Evolutionary conservation across 306 rosid species (phyloP).

Genomic region (Lathyrus aphaca): DNA sequence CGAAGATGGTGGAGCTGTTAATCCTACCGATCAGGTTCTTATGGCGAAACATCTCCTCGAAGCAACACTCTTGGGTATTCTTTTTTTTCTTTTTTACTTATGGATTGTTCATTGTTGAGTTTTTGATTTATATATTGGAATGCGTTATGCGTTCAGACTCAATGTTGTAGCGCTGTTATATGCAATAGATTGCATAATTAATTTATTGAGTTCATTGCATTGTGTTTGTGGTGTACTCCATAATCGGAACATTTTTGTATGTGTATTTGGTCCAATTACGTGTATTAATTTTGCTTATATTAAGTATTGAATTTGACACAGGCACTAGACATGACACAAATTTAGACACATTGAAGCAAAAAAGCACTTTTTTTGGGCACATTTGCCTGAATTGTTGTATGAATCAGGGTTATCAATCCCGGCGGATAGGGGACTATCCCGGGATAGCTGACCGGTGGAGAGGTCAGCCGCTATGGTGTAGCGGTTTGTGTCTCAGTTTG

Average conservation of each 20-base stretch:
- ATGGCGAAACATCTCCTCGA: slow-evolving; percentile 83
- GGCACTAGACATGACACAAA: not conserved
- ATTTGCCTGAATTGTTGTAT: not conserved
- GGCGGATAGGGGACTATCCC: too few species aligned
- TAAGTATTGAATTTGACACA: not conserved
- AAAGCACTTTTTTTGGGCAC: not conserved
- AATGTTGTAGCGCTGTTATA: slow-evolving; percentile 1
- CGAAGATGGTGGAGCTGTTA: slow-evolving; percentile 55
- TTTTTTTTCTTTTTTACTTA: not conserved
- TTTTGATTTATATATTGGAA: not conserved
- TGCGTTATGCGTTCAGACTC: not conserved
- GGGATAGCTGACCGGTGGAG: too few species aligned
- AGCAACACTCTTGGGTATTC: slow-evolving; percentile 95
- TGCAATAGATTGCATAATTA: not conserved
- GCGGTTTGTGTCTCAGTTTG: too few species aligned
- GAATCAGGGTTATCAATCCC: too few species aligned
- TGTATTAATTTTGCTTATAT: not conserved
- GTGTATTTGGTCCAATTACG: not conserved
- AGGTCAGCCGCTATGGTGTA: too few species aligned
- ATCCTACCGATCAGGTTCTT: slow-evolving; percentile 96
- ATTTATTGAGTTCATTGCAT: slow-evolving; percentile 15
- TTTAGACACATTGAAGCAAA: not conserved
- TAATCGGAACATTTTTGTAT: not conserved
- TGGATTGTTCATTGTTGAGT: not conserved
- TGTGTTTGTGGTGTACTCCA: not conserved